Evolutionary conservation across 2,329 filamentous ascomycete genomes (phyloP), one percentile per base, ranked within the genome.

Genomic region (Alternaria conjuncta): DNA sequence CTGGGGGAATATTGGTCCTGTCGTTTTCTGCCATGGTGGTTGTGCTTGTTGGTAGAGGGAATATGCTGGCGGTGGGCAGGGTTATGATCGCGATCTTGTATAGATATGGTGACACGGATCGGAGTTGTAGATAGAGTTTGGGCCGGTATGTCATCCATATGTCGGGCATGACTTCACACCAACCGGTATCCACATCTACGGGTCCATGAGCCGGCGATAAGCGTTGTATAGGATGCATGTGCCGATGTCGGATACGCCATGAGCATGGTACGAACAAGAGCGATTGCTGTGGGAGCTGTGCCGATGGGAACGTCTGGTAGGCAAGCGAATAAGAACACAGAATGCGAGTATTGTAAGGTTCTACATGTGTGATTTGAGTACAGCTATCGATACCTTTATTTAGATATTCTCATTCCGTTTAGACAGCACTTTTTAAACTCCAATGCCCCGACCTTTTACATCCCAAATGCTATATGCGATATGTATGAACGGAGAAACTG

Each of bases 1-100:
- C 43, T 26, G 77, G 76, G 28, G 73, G 72, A 9, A 26, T 61
- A 51, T 57, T 49, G 60, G 64, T 54, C 28, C 44, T 12, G 43
- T 68, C 46, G 28, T 58, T 18, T 25, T 45, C 18, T 8, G 63
- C 11, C 58, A 66, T 70, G 18, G 21, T 54, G 28, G 11, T 25
- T 41, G 36, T 36, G 4, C n/a, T 41, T 41, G 36, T 18, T 41
- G 36, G 36, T 41, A 18, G 36, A 18, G 36, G 3, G n/a, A 41
- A 18, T 50, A 6, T 4, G 25, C 47, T 10, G 28, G 18, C 32
- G 26, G 26, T 49, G 15, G 47, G 26, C 20, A 28, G 36, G n/a
- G 25, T 9, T 13, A 18, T 18, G 36, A 6, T 18, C n/a, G 36
- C 11, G 36, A 41, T 41, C 11, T n/a, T 58, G 56, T 36, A 36